Base-by-base conservation (phyloP, 805 yeast genomes). In the Brettanomyces sp. region DNA sequence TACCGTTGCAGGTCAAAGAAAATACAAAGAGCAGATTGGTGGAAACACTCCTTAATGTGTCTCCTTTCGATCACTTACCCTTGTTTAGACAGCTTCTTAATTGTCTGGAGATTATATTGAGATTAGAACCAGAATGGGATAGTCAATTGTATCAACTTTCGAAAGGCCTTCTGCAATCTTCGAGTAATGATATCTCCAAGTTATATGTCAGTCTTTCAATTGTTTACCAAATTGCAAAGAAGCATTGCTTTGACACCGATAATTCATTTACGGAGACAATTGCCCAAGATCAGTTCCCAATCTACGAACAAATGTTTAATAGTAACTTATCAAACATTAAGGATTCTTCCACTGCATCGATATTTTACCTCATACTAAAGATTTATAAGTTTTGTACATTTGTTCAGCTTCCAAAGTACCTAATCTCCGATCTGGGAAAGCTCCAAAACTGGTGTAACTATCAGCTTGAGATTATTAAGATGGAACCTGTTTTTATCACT, bases 181-280 rank as follows among this genome's bases (percentile, higher is more conserved):
- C 56, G 21, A 38, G 68, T 18, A 74, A 76, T 54, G 55, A 72
- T 21, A 62, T 62, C 14, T 64, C 69, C 3, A 64, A 66, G 45
- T 60, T 77, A 7, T 72, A 80, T 55, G 75, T 90, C 3, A 95
- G 95, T 1, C 63, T 88, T 45, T 60, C 83, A 33, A 74, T 91
- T 47, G 68, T 90, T 41, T 68, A 79, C 41, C 93, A 87, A 59
- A 73, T 91, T 24, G 66, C 82, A 47, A 71, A 86, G 51, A 74
- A 77, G 43, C 86, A 76, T 59, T 75, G 93, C 49, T 90, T 91
- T 87, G 69, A 70, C 9, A 69, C 68, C 28, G 50, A 47, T 18
- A 73, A 84, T 57, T 71, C 59, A 35, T 62, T 60, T 22, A 62
- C 85, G 36, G 86, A 84, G 47, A 60, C 66, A 0, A 59, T 89